A percentile compares a stretch with the other conserved stretches of the same genome.
These are phyloP conservation scores for Fusarium nanum DNA, from an alignment of 2,329 filamentous ascomycete species.

Conservation along the genomic window DNA sequence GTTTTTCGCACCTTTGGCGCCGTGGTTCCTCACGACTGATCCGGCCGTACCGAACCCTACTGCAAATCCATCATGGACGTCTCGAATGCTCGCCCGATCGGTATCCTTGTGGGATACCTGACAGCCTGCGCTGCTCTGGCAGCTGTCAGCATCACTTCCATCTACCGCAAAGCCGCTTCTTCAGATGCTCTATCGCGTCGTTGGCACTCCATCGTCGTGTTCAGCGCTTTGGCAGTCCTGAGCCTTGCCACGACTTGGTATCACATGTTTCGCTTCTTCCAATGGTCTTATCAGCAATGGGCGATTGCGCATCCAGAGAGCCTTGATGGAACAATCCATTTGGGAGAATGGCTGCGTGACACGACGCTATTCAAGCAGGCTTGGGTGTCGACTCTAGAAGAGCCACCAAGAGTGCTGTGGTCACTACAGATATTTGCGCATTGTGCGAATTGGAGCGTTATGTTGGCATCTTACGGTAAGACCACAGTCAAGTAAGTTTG, in stretches of 20 bases:
- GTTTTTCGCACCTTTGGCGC: not conserved
- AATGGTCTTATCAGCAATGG: slow-evolving; percentile 1
- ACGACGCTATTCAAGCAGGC: not conserved
- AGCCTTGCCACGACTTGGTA: not conserved
- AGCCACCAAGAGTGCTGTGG: not conserved
- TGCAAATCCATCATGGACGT: not conserved
- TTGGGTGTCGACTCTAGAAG: not conserved
- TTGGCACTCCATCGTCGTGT: not conserved
- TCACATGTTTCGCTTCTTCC: not conserved
- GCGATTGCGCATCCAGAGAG: not conserved
- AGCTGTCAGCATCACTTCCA: not conserved
- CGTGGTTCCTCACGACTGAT: not conserved
- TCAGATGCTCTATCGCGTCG: not conserved
- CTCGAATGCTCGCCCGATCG: not conserved
- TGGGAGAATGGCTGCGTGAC: not conserved
- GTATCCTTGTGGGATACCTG: not conserved
- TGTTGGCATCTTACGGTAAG: not conserved
- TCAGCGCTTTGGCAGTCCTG: not conserved
- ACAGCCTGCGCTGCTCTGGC: not conserved
- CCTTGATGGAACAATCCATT: not conserved
- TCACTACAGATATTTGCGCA: not conserved
- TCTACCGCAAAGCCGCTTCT: not conserved
- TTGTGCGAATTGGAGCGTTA: not conserved
- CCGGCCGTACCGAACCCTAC: not conserved
- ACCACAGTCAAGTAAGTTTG: not conserved